Percentiles rank a stretch among this genome's conserved stretches.
Evolutionary conservation across 345 rosid species (phyloP).

Genomic region (Brassica rapa): DNA sequence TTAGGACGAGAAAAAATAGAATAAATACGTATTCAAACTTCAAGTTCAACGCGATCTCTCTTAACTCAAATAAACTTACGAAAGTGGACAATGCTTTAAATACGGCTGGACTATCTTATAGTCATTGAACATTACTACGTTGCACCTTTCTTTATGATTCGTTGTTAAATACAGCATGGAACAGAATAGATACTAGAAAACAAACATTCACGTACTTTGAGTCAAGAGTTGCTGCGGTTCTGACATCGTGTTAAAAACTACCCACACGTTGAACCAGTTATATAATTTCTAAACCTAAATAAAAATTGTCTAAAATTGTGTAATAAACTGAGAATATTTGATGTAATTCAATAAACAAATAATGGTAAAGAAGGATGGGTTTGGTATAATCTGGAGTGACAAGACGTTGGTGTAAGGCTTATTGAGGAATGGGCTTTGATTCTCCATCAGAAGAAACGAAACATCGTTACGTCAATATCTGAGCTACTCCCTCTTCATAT

Average conservation of each 20-base stretch:
- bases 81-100: not conserved
- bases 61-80: not conserved
- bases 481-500: conserved; percentile 6
- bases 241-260: conserved; percentile 11
- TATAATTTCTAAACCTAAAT: not conserved
- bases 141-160: not conserved
- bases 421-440: conserved; percentile 39
- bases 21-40: conserved; percentile 10
- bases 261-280: not conserved
- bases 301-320: not conserved
- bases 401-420: conserved; percentile 40
- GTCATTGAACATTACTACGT: conserved; percentile 10
- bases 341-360: too few species aligned
- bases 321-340: not conserved
- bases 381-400: conserved; percentile 31
- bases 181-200: not conserved
- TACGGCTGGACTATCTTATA: not conserved
- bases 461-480: conserved; percentile 27
- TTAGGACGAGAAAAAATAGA: not conserved
- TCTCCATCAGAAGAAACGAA: conserved; percentile 16
- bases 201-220: not conserved
- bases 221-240: not conserved
- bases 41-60: not conserved
- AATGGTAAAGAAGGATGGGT: not conserved
- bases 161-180: not conserved